Evolutionary conservation across 805 yeast genomes (phyloP), one percentile per base, ranked within the genome.

Genomic region (Candida saitoana): DNA sequence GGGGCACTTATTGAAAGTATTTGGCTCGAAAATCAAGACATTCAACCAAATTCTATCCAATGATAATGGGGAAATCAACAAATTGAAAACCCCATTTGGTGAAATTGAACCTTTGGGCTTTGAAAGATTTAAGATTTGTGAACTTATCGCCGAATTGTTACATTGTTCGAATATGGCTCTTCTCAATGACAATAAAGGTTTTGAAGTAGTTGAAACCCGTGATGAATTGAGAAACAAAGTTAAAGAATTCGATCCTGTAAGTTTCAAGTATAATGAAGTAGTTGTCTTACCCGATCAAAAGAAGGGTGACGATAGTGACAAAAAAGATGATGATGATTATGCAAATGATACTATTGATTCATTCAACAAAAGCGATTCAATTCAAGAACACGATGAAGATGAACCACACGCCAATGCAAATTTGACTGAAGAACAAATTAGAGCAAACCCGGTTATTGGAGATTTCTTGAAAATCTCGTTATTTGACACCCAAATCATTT

Each of bases 91-190:
- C 31, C 63, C 68, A 22, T 62, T 62, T 51, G 66, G 66, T 24
- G 62, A 59, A 52, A 62, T 63, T 43, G 65, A 65, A 50, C 74
- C 76, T 1, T 59, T 70, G 39, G 76, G 76, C 1, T 70, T 69
- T 48, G 76, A 70, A 48, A 52, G 74, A 41, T 70, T 69, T 51
- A 70, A 69, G 52, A 69, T 70, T 24, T 69, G 74, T 49, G 76
- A 70, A 52, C 60, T 70, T 45, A 63, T 70, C 24, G 76, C 76
- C 2, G 76, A 70, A 49, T 60, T 70, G 30, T 59, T 70, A 38
- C 76, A 70, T 54, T 70, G 76, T 43, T 68, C 73, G 11, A 70
- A 69, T 50, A 70, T 70, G 76, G 72, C 73, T 12, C 54, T 70
- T 38, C 55, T 69, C 25, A 70, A 70, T 47, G 74, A 69, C 48